Percentiles rank a stretch among this genome's conserved stretches.
phyloP scores from a whole-genome alignment of 441 rosid species.

The Adansonia gregorii region DNA sequence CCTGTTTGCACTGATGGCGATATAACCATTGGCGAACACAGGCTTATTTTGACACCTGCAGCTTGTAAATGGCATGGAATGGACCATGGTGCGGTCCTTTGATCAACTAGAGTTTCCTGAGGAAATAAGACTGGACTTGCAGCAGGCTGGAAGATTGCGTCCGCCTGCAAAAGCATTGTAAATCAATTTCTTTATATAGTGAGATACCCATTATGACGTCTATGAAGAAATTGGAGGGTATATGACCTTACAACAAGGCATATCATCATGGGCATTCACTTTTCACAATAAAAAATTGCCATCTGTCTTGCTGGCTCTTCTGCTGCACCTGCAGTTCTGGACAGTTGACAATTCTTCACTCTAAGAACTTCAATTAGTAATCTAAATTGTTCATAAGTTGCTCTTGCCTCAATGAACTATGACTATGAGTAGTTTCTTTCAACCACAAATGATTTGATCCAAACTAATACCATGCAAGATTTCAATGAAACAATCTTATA shows the following conservation, averaged over 20 bases:
- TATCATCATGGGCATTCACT: constrained; percentile 47
- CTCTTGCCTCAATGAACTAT: background rate
- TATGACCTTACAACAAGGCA: constrained; percentile 44
- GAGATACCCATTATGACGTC: background rate
- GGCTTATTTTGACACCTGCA: constrained; percentile 36
- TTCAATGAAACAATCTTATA: background rate
- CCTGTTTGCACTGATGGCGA: constrained; percentile 41
- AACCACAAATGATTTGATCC: background rate
- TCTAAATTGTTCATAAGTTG: background rate
- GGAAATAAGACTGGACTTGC: constrained; percentile 32
- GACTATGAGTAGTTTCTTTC: background rate
- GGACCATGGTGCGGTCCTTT: constrained; percentile 37
- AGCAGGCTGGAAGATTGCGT: constrained; percentile 45
- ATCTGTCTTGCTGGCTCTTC: constrained; percentile 42
- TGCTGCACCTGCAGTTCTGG: constrained; percentile 35
- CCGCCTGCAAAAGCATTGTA: constrained; percentile 41
- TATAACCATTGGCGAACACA: constrained; percentile 28
- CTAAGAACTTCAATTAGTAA: constrained; percentile 24
- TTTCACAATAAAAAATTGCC: constrained; percentile 51
- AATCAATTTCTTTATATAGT: constrained; percentile 15
- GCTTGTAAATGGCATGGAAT: constrained; percentile 41
- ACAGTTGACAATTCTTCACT: constrained; percentile 24
- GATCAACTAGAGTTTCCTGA: constrained; percentile 36
- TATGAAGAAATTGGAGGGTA: background rate
- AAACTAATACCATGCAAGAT: background rate